Evolutionary conservation across 2,329 filamentous ascomycete genomes (phyloP).

Genomic region (Penicillium concentricum): DNA sequence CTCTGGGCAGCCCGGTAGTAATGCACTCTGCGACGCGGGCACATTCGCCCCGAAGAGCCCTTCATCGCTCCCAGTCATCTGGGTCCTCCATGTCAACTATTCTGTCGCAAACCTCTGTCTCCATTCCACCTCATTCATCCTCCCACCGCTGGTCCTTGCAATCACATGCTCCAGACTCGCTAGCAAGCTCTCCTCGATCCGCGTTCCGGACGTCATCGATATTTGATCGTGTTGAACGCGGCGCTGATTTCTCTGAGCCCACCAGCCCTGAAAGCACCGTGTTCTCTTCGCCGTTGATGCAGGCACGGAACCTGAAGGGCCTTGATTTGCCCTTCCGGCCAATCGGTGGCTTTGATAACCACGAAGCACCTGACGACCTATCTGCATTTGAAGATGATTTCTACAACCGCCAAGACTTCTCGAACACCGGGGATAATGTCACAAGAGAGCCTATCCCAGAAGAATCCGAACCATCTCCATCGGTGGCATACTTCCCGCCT

Average conservation of each 20-base stretch:
- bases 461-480: slow-evolving; percentile 36
- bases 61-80: slow-evolving; percentile 40
- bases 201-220: slow-evolving; percentile 69
- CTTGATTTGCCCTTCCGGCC: slow-evolving; percentile 56
- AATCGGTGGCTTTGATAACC: slow-evolving; percentile 19
- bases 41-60: slow-evolving; percentile 28
- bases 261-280: slow-evolving; percentile 78
- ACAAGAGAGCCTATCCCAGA: slow-evolving; percentile 39
- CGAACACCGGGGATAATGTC: slow-evolving; percentile 17
- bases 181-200: slow-evolving; percentile 78
- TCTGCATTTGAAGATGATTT: slow-evolving; percentile 22
- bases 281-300: slow-evolving; percentile 62
- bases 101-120: slow-evolving; percentile 63
- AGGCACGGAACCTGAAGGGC: slow-evolving; percentile 58
- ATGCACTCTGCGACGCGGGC: slow-evolving; percentile 33
- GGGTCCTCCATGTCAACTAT: slow-evolving; percentile 56
- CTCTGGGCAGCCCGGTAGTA: slow-evolving; percentile 55
- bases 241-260: slow-evolving; percentile 68
- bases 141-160: slow-evolving; percentile 37
- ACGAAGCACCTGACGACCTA: slow-evolving; percentile 12
- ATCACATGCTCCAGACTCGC: slow-evolving; percentile 57
- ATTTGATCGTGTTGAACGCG: slow-evolving; percentile 70
- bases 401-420: slow-evolving; percentile 11
- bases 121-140: slow-evolving; percentile 49
- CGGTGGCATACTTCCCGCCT: slow-evolving; percentile 16